Evolutionary conservation across 768 basidiomycete genomes (phyloP), one percentile per base, ranked within the genome.

Genomic region (Hericium alpestre): DNA sequence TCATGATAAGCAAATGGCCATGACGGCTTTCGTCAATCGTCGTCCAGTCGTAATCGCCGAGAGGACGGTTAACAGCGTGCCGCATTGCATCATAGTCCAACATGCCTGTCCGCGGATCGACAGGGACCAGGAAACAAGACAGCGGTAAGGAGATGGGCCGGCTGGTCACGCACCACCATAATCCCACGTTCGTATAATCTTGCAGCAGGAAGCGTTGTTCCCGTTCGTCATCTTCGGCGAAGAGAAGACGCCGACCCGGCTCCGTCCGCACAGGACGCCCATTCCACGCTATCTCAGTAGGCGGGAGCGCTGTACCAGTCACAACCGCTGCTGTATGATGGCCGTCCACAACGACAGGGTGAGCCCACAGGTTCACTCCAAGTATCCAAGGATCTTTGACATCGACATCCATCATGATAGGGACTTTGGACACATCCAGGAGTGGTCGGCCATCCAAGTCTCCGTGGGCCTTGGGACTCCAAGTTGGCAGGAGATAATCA

Each of bases 401-500:
- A 32, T 67, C 48, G 7, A 86, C 81, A n/a, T 74, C 69, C 75
- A 90, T 76, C 58, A 78, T 75, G 16, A 72, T 71, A 9, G 82
- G 79, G 0, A 84, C 64, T 43, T 73, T 66, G 46, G 71, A 72
- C 56, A 79, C 67, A 56, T 78, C 72, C n/a, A 62, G 59, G 38
- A 79, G 70, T 2, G 65, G 67, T 25, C 71, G 65, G 13, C 78
- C 82, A 53, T 85, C 81, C 0, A 76, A 74, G 61, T 84, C 82
- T 54, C 79, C 74, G 27, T 76, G 75, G 4, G 74, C 79, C 41
- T 72, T 72, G 27, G 77, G 69, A 47, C 75, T 76, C 13, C 82
- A 76, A n/a, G 78, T 73, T 0, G 93, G 92, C 10, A 92, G 75
- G 2, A 95, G 77, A 65, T 87, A 84, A 56, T 92, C 84, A 63